Conservation (phyloP, 768 basidiomycete genomes). For the Pisolithus marmoratus region DNA sequence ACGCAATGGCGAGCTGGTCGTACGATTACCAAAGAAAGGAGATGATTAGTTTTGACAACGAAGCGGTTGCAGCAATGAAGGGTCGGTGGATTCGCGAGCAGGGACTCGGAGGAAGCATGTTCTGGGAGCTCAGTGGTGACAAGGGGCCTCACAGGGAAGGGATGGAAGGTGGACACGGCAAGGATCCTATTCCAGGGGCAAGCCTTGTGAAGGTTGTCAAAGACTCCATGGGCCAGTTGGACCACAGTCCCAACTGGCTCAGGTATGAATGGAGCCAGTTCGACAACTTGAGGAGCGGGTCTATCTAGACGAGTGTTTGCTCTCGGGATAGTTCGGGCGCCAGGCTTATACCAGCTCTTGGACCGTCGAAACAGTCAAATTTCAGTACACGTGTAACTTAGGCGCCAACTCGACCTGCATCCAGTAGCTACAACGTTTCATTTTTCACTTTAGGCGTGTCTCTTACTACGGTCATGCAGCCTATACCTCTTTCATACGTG, state of each 20-base stretch:
- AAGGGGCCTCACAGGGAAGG: conserved; percentile 62
- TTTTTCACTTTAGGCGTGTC: too few relatives aligned
- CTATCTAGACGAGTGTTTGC: conserved; percentile 25
- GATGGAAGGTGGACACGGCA: conserved; percentile 71
- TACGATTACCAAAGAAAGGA: conserved; percentile 72
- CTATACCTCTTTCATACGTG: too few relatives aligned
- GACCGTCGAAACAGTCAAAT: too few relatives aligned
- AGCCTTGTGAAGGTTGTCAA: conserved; percentile 74
- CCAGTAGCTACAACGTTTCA: too few relatives aligned
- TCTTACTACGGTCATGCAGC: too few relatives aligned
- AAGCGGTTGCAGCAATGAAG: conserved; percentile 63
- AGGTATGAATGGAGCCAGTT: conserved; percentile 70
- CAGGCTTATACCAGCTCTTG: too few relatives aligned
- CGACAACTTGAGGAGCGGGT: conserved; percentile 73
- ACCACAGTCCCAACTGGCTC: conserved; percentile 76
- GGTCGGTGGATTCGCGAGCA: conserved; percentile 74
- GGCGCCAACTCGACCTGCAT: too few relatives aligned
- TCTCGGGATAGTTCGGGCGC: neutral
- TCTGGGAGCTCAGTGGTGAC: conserved; percentile 90
- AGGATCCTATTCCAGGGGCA: conserved; percentile 62
- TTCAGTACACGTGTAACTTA: too few relatives aligned
- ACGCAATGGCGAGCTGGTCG: conserved; percentile 72
- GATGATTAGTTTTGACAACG: conserved; percentile 79
- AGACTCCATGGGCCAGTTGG: conserved; percentile 71
- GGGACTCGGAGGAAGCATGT: conserved; percentile 88